These are phyloP conservation scores for Chenopodium album DNA, from an alignment of 148 eudicot genomes.

Conservation along the genomic window DNA sequence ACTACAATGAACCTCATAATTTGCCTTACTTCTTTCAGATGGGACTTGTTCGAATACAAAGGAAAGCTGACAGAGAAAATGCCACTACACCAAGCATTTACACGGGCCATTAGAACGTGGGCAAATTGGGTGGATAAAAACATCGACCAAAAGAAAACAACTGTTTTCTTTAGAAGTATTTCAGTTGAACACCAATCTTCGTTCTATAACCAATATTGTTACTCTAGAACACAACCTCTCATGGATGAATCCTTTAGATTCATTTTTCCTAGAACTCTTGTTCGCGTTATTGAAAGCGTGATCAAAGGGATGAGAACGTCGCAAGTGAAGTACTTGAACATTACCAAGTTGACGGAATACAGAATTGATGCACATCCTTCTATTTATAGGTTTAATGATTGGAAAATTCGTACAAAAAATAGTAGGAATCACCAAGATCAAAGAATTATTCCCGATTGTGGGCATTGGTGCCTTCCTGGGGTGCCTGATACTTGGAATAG, in stretches of 20 bases:
- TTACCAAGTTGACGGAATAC: slow-evolving; percentile 43
- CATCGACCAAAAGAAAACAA: slow-evolving; percentile 41
- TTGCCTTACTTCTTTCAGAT: slow-evolving; percentile 28
- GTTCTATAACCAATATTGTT: slow-evolving; percentile 33
- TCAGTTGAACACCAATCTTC: slow-evolving; percentile 43
- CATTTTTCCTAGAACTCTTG: slow-evolving; percentile 33
- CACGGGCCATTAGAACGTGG: slow-evolving; percentile 50
- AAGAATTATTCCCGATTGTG: slow-evolving; percentile 27
- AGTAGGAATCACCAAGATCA: neutral
- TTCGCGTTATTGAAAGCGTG: slow-evolving; percentile 23
- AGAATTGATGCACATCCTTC: slow-evolving; percentile 55
- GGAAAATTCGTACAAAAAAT: slow-evolving; percentile 18
- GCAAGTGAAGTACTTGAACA: slow-evolving; percentile 42
- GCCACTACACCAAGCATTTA: slow-evolving; percentile 36
- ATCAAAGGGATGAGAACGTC: slow-evolving; percentile 25
- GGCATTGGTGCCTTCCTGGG: slow-evolving; percentile 59
- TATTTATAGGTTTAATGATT: slow-evolving; percentile 21
- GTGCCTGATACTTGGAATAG: slow-evolving; percentile 54
- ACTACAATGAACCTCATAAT: neutral
- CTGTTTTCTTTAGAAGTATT: slow-evolving; percentile 45
- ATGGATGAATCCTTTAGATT: slow-evolving; percentile 34
- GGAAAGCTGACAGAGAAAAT: slow-evolving; percentile 36
- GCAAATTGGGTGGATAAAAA: slow-evolving; percentile 40
- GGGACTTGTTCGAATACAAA: slow-evolving; percentile 44
- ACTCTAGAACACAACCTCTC: slow-evolving; percentile 40